phyloP scores from a whole-genome alignment of 768 basidiomycete species.

The Panellus pusillus region DNA sequence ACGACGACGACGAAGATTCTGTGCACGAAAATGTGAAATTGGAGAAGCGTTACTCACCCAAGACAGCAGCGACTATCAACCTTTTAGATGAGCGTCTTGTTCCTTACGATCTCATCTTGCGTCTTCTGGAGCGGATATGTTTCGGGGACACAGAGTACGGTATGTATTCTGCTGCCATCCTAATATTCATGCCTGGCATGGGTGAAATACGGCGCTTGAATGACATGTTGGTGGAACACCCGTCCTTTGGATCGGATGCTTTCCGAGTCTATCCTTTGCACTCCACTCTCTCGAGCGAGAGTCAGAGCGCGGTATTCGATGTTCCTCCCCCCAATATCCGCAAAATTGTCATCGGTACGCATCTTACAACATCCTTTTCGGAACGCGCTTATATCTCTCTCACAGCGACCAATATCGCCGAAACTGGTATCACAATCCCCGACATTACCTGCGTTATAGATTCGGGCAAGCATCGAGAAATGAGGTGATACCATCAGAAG shows the following conservation, averaged over 20 bases:
- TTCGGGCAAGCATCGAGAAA: slow-evolving; percentile 90
- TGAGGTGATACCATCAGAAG: slow-evolving; percentile 52
- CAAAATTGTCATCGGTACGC: slow-evolving; percentile 91
- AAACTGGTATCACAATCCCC: slow-evolving; percentile 98
- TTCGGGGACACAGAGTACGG: slow-evolving; percentile 55
- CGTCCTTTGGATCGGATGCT: slow-evolving; percentile 58
- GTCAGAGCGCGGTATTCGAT: slow-evolving; percentile 89
- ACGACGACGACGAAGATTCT: slow-evolving; percentile 67
- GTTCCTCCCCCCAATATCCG: slow-evolving; percentile 74
- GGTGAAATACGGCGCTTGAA: slow-evolving; percentile 89
- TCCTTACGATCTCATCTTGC: slow-evolving; percentile 87
- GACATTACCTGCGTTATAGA: slow-evolving; percentile 98
- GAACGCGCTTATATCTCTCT: slow-evolving; percentile 4
- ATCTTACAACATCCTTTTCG: slow-evolving; percentile 3
- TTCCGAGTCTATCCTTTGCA: slow-evolving; percentile 88
- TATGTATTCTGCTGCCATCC: slow-evolving; percentile 72
- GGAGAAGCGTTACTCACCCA: slow-evolving; percentile 78
- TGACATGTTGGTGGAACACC: slow-evolving; percentile 79
- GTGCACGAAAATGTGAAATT: slow-evolving; percentile 47
- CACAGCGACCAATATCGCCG: slow-evolving; percentile 87
- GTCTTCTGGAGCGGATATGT: slow-evolving; percentile 81
- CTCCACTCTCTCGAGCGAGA: slow-evolving; percentile 89
- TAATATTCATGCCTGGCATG: slow-evolving; percentile 94
- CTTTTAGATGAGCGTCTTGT: slow-evolving; percentile 86
- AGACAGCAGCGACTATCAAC: slow-evolving; percentile 77